Percentiles rank a stretch among this genome's conserved stretches.
Evolutionary conservation across 805 yeast genomes (phyloP).

Genomic region (Kodamaea hsintzibuensis): DNA sequence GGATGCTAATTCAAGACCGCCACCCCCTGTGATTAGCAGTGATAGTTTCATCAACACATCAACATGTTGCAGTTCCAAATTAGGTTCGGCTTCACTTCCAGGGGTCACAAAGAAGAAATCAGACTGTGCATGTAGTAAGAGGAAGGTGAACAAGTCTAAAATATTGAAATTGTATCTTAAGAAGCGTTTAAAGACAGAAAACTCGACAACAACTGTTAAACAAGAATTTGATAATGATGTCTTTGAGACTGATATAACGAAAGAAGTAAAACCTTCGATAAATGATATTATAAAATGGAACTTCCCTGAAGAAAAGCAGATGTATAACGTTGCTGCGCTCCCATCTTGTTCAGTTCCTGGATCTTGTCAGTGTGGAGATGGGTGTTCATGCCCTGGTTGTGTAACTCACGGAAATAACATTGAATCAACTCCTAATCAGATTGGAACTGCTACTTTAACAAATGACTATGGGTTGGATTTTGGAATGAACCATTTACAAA

Average conservation of each 20-base stretch:
- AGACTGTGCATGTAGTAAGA: constrained; percentile 29
- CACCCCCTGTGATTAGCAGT: constrained; percentile 25
- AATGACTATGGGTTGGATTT: not conserved
- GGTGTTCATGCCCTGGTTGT: constrained; percentile 41
- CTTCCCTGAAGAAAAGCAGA: constrained; percentile 9
- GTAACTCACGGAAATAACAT: constrained; percentile 30
- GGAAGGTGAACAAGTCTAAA: constrained; percentile 33
- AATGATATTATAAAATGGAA: not conserved
- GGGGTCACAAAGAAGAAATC: constrained; percentile 24
- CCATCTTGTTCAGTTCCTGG: constrained; percentile 39
- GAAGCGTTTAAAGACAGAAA: not conserved
- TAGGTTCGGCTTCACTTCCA: constrained; percentile 3
- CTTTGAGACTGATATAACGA: not conserved
- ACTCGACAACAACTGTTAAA: not conserved
- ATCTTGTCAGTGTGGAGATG: constrained; percentile 37
- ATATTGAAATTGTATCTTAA: constrained; percentile 22
- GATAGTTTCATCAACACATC: constrained; percentile 37
- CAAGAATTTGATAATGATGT: not conserved
- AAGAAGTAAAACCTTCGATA: not conserved
- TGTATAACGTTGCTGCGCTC: constrained; percentile 27
- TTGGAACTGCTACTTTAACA: constrained; percentile 2
- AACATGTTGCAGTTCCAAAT: constrained; percentile 28
- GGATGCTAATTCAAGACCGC: constrained; percentile 18
- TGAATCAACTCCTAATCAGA: not conserved
- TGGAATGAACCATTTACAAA: not conserved